These are phyloP conservation scores for Amphichorda felina DNA, from an alignment of 2,329 filamentous ascomycete species.

Conservation along the genomic window DNA sequence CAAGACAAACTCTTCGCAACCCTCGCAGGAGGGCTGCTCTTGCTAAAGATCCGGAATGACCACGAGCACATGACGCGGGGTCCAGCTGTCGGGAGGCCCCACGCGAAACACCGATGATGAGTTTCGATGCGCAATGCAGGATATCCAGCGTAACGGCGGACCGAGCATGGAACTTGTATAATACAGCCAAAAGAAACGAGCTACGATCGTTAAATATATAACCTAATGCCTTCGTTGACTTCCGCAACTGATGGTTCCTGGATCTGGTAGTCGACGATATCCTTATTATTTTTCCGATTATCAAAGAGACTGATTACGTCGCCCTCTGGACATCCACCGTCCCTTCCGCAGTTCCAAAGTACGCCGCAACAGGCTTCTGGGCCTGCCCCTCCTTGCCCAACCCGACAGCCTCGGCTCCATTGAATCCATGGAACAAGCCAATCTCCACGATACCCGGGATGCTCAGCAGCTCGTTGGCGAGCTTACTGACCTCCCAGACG, in stretches of 20 bases:
- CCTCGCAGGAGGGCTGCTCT: constrained; percentile 60
- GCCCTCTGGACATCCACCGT: constrained; percentile 39
- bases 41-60: constrained; percentile 14
- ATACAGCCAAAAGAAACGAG: constrained; percentile 1
- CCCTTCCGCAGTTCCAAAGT: constrained; percentile 84
- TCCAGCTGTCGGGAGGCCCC: not conserved
- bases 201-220: constrained; percentile 5
- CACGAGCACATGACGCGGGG: not conserved
- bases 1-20: constrained; percentile 63
- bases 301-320: too few species aligned
- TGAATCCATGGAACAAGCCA: constrained; percentile 76
- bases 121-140: constrained; percentile 4
- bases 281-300: too few species aligned
- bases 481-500: constrained; percentile 65
- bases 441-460: constrained; percentile 86
- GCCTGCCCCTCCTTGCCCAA: constrained; percentile 51
- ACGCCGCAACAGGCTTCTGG: constrained; percentile 86
- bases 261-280: too few species aligned
- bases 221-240: constrained; percentile 2
- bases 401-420: constrained; percentile 52
- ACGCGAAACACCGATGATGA: not conserved
- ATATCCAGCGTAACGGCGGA: constrained; percentile 3
- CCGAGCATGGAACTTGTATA: constrained; percentile 3
- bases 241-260: too few species aligned
- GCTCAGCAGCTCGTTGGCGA: constrained; percentile 64